Evolutionary conservation across 106 monocot genomes (phyloP), one percentile per base, ranked within the genome.

Genomic region (Dactylorhiza incarnata): DNA sequence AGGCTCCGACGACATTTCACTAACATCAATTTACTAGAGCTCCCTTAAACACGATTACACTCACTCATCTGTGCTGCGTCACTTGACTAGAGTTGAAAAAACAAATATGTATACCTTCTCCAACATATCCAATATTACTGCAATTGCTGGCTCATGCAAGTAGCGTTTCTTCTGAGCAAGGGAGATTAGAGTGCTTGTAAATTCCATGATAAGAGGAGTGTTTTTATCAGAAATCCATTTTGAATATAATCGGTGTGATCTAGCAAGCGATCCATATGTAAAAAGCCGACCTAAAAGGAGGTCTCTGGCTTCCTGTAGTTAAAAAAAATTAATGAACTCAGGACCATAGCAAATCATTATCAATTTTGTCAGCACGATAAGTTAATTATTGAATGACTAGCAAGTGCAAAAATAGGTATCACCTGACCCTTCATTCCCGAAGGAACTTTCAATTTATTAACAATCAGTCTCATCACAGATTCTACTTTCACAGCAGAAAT

Each of bases 361-460:
- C 52, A 52, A 52, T 52, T 11, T 11, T 52, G 9, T 52, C 52
- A 52, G 15, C 37, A 37, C 37, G 37, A 37, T 37, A 37, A 0
- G 37, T 37, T 37, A 37, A 37, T 37, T 37, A 49, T 20, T 69
- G 15, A 69, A 72, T 19, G 11, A 16, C 19, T 14, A 44, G 23
- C 47, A 72, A 4, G 20, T 0, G 19, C 43, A 37, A 52, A 67
- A n/a, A 6, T 44, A 78, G 37, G 37, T 46, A 37, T 44, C 81
- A 99, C 97, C 94, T 89, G 94, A 54, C 97, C 94, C 89, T 86
- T 94, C 83, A 84, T 91, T 58, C 86, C 84, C 22, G 94, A 80
- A 43, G 91, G 83, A 73, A 94, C 74, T 68, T 89, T 91, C 37
- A 99, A 78, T 43, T 81, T 75, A 25, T 86, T 71, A 29, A 69